A percentile compares a stretch with the other conserved stretches of the same genome.
These are phyloP conservation scores for Jamesozyma gamospora DNA, from an alignment of 805 yeast species.

Conservation along the genomic window DNA sequence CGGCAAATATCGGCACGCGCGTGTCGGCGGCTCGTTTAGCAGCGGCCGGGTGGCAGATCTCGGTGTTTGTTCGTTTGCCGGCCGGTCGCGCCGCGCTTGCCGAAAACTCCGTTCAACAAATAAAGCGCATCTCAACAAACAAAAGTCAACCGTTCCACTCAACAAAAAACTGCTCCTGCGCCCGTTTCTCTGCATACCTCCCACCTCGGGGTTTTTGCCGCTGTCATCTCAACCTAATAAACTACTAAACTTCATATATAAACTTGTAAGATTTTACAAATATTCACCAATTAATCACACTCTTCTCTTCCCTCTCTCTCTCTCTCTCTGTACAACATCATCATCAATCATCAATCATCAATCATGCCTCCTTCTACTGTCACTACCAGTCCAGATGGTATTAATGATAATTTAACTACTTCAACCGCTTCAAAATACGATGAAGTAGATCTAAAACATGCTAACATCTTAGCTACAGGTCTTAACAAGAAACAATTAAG, in stretches of 20 bases:
- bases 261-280: background rate
- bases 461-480: conserved; percentile 77
- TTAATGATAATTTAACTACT: background rate
- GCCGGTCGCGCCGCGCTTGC: too few relatives aligned
- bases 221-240: background rate
- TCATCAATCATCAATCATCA: background rate
- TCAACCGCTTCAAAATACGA: background rate
- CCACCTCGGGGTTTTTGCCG: too few relatives aligned
- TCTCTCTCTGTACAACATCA: background rate
- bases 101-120: too few relatives aligned
- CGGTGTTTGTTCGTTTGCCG: too few relatives aligned
- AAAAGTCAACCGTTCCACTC: too few relatives aligned
- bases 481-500: conserved; percentile 59
- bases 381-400: background rate
- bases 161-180: too few relatives aligned
- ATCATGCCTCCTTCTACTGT: conserved; percentile 4
- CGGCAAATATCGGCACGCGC: too few relatives aligned
- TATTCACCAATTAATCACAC: too few relatives aligned
- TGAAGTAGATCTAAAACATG: conserved; percentile 52
- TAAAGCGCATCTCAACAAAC: too few relatives aligned
- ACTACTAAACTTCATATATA: background rate
- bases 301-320: background rate
- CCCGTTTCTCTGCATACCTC: too few relatives aligned
- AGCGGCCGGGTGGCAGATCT: too few relatives aligned
- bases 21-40: too few relatives aligned